Evolutionary conservation across 352 stramenopile genomes (phyloP), one percentile per base, ranked within the genome.

Genomic region (Phytophthora lateralis): DNA sequence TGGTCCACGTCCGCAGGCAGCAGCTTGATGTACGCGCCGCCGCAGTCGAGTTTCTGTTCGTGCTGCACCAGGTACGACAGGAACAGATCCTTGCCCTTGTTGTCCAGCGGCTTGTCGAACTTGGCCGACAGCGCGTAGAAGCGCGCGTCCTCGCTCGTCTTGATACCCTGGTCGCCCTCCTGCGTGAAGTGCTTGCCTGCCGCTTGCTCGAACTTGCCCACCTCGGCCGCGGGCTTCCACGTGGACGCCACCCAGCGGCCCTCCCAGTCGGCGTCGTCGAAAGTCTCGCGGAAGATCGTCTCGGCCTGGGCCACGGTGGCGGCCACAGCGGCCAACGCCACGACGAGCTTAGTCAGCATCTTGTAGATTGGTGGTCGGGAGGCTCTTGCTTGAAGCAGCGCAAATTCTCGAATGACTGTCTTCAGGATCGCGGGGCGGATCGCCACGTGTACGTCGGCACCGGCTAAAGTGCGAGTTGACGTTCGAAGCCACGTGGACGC

Each of bases 1-100:
- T 96, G 72, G 70, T 99, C 93, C 59, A 98, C 89, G 26, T 89
- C 82, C n/a, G 76, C 82, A 20, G 94, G 88, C 38, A 99, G 75
- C 45, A 99, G 88, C 81, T 99, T 99, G 73, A 99, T 98, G 92
- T 99, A 99, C 10, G 97, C 97, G 58, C 98, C 98, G 56, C 97
- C 98, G 80, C 98, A 99, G 74, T 99, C 97, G 38, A 99, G 81
- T 57, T 98, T 94, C 79, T 99, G 95, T 81, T 99, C 98, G 76
- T 99, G 96, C 87, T 99, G 98, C 49, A 99, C 95, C 11, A 97
- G 81, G 76, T 99, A 99, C 85, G 98, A 98, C 56, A 98, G 56
- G 66, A 96, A 95, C 43, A 98, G 63, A 53, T 98, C 82, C 75
- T 94, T 96, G 60, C 72, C 88, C 66, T 88, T 81, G 74, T 98